Conservation (phyloP, 495 filamentous ascomycete species). For the Xylaria longipes region DNA sequence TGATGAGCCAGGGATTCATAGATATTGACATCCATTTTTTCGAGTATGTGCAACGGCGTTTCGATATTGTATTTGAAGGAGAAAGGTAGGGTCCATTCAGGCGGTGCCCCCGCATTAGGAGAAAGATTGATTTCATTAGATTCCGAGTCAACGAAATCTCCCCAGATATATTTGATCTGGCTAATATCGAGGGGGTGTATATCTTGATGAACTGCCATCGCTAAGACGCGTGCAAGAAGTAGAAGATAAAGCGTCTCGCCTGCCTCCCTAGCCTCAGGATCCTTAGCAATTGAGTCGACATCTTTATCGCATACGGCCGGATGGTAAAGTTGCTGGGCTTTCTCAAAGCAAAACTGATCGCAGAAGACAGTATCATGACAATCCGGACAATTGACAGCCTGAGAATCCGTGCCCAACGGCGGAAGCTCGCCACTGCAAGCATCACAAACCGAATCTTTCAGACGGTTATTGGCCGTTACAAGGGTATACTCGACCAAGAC, state of each 20-base stretch:
- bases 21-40: slow-evolving; percentile 89
- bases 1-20: slow-evolving; percentile 68
- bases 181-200: slow-evolving; percentile 81
- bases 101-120: slow-evolving; percentile 58
- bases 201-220: slow-evolving; percentile 84
- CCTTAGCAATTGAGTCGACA: slow-evolving; percentile 79
- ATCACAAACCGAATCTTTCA: slow-evolving; percentile 83
- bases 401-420: slow-evolving; percentile 51
- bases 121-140: slow-evolving; percentile 58
- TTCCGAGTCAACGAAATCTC: slow-evolving; percentile 64
- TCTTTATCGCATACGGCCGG: slow-evolving; percentile 85
- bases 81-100: slow-evolving; percentile 79
- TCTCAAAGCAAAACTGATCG: slow-evolving; percentile 70
- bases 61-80: slow-evolving; percentile 86
- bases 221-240: slow-evolving; percentile 77
- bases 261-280: slow-evolving; percentile 72
- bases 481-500: slow-evolving; percentile 80
- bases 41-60: slow-evolving; percentile 80
- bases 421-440: slow-evolving; percentile 81
- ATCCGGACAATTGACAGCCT: slow-evolving; percentile 68
- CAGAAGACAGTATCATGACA: slow-evolving; percentile 91
- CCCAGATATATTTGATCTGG: slow-evolving; percentile 94
- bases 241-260: slow-evolving; percentile 81
- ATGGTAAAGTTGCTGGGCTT: slow-evolving; percentile 80
- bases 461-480: slow-evolving; percentile 80